phyloP scores from a whole-genome alignment of 2,329 filamentous ascomycete genomes.

The Emmonsia crescens region DNA sequence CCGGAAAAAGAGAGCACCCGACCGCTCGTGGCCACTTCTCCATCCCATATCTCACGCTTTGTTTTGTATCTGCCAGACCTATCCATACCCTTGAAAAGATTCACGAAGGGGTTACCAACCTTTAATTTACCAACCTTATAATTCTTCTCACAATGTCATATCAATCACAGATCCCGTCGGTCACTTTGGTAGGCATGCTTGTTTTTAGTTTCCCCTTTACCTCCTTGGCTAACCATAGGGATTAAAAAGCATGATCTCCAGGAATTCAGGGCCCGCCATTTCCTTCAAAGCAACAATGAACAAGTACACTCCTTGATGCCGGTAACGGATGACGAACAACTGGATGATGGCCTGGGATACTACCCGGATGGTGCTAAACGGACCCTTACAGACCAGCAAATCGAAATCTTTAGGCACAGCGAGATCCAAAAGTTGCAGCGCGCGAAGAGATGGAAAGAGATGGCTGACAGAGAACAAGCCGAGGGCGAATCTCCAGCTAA shows the following conservation, averaged over 20 bases:
- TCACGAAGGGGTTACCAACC: not conserved
- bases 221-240: not conserved
- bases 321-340: constrained; percentile 11
- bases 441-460: constrained; percentile 30
- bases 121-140: not conserved
- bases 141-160: constrained; percentile 1
- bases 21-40: not conserved
- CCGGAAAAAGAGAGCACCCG: not conserved
- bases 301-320: not conserved
- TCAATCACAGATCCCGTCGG: constrained; percentile 21
- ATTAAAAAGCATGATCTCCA: constrained; percentile 46
- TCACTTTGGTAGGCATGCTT: constrained; percentile 24
- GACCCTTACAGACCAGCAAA: constrained; percentile 83
- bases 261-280: constrained; percentile 51
- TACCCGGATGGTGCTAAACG: constrained; percentile 80
- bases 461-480: constrained; percentile 1
- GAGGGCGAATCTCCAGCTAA: not conserved
- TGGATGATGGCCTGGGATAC: constrained; percentile 57
- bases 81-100: not conserved
- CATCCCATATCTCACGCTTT: not conserved
- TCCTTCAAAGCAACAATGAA: constrained; percentile 25
- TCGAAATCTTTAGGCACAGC: constrained; percentile 79
- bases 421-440: constrained; percentile 66
- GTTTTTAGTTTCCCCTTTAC: not conserved
- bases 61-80: not conserved